Percentiles rank a stretch among this genome's conserved stretches.
Conservation (phyloP, 2,329 filamentous ascomycete genomes). For the Aspergillus vadensis region DNA sequence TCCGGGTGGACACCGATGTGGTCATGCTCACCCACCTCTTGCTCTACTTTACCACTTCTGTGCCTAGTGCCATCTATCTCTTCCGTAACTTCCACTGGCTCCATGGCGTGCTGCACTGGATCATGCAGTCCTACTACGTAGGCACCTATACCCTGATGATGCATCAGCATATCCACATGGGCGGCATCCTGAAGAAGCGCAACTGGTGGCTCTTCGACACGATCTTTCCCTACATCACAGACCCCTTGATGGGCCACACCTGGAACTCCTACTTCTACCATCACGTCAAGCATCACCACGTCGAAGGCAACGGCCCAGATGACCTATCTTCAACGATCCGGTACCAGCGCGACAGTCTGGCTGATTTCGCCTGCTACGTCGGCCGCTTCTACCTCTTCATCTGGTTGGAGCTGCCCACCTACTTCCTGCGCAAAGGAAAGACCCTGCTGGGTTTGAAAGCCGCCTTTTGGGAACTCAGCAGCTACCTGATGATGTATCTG, state of each 20-base stretch:
- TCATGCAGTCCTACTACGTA: constrained; percentile 68
- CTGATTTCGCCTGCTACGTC: constrained; percentile 71
- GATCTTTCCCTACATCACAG: constrained; percentile 70
- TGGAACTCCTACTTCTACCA: constrained; percentile 87
- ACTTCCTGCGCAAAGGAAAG: constrained; percentile 69
- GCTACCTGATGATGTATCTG: constrained; percentile 56
- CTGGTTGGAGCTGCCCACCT: constrained; percentile 74
- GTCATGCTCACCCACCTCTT: constrained; percentile 77
- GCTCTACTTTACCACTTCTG: constrained; percentile 68
- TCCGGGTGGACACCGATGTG: constrained; percentile 70
- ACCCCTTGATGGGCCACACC: constrained; percentile 78
- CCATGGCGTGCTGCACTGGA: constrained; percentile 66
- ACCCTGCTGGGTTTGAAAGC: constrained; percentile 56
- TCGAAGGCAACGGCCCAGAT: constrained; percentile 76
- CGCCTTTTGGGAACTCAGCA: constrained; percentile 62
- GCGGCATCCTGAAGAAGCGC: constrained; percentile 63
- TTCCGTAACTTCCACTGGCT: constrained; percentile 67
- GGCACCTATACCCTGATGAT: constrained; percentile 79
- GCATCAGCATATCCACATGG: constrained; percentile 81
- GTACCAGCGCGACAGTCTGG: constrained; percentile 70
- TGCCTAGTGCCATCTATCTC: constrained; percentile 68
- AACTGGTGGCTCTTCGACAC: constrained; percentile 60
- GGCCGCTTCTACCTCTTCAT: constrained; percentile 72
- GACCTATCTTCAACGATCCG: constrained; percentile 75
- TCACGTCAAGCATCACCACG: constrained; percentile 83